Conservation (phyloP, 805 yeast genomes). For the Grigorovia yakushimaensis region DNA sequence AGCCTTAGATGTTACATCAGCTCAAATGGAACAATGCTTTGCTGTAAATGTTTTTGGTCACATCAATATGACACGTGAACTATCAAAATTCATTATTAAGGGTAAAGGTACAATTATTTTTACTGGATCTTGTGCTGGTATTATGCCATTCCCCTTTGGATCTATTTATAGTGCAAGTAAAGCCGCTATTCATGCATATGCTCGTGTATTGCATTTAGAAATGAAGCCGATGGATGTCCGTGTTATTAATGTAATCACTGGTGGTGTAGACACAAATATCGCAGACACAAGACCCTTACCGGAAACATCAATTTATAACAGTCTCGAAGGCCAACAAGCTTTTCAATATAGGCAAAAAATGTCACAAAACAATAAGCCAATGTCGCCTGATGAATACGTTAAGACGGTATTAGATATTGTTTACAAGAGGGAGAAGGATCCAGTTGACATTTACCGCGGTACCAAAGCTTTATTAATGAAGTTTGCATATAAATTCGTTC, state of each 20-base stretch:
- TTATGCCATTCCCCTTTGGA: slow-evolving; percentile 61
- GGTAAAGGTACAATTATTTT: slow-evolving; percentile 62
- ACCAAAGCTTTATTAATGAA: slow-evolving; percentile 32
- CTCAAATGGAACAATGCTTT: slow-evolving; percentile 39
- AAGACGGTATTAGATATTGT: slow-evolving; percentile 44
- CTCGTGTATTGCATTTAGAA: slow-evolving; percentile 53
- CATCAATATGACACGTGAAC: slow-evolving; percentile 50
- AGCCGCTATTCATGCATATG: slow-evolving; percentile 69
- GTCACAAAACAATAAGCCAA: slow-evolving; percentile 52
- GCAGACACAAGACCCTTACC: slow-evolving; percentile 58
- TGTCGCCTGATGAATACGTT: slow-evolving; percentile 52
- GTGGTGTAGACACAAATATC: slow-evolving; percentile 65
- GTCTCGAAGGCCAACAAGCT: slow-evolving; percentile 41
- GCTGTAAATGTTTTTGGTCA: slow-evolving; percentile 67
- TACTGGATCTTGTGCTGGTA: slow-evolving; percentile 65
- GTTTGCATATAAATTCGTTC: slow-evolving; percentile 31
- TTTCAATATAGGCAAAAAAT: slow-evolving; percentile 44
- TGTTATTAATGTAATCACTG: slow-evolving; percentile 62
- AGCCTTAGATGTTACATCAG: slow-evolving; percentile 55
- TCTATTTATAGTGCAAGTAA: slow-evolving; percentile 58
- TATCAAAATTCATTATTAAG: slow-evolving; percentile 44
- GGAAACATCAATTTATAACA: slow-evolving; percentile 41
- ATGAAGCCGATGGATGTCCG: slow-evolving; percentile 62
- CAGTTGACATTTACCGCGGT: slow-evolving; percentile 52
- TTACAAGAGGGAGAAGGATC: slow-evolving; percentile 23